Evolutionary conservation across 129 eudicot genomes (phyloP), one percentile per base, ranked within the genome.

Genomic region (Erigeron canadensis): DNA sequence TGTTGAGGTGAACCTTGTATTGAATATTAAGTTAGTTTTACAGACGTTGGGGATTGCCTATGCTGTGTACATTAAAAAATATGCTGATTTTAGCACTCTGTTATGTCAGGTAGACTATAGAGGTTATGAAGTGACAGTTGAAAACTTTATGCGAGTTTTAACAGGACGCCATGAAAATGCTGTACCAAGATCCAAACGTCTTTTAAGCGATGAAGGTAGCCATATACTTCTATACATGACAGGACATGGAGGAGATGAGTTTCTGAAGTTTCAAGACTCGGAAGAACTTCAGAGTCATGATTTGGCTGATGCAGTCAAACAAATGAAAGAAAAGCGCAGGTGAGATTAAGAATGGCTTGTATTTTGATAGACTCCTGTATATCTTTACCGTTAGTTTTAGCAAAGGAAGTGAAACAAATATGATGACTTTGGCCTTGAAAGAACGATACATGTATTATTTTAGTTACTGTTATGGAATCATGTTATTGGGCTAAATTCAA

Each of bases 251-350:
- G 98, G 98, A 73, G 98, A 94, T 38, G 98, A 94, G 82, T 94
- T 94, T 79, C 75, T 94, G 28, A 94, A 94, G 73, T 94, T 94
- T 81, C 99, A 94, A 77, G 99, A 94, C 67, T 77, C 88, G 2
- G 99, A 94, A 77, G 99, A 94, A 86, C 97, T 94, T 56, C 99
- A 94, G 75, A 94, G 99, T 79, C 99, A 94, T 77, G 99, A 94
- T 86, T 87, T 94, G 67, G 99, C 99, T 56, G 99, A 94, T 87
- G 99, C 96, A 8, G 99, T 94, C 50, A 94, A 87, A 81, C 99
- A 94, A 84, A 94, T 94, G 99, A 94, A 87, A 77, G 99, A 94
- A 87, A 94, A 94, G 87, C 90, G 90, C 71, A 85, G 98, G 98
- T 94, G 63, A 82, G 84, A 54, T 18, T 65, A 15, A 70, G 51